Evolutionary conservation across 768 basidiomycete species (phyloP).

Genomic region (Tephrocybe sp.): DNA sequence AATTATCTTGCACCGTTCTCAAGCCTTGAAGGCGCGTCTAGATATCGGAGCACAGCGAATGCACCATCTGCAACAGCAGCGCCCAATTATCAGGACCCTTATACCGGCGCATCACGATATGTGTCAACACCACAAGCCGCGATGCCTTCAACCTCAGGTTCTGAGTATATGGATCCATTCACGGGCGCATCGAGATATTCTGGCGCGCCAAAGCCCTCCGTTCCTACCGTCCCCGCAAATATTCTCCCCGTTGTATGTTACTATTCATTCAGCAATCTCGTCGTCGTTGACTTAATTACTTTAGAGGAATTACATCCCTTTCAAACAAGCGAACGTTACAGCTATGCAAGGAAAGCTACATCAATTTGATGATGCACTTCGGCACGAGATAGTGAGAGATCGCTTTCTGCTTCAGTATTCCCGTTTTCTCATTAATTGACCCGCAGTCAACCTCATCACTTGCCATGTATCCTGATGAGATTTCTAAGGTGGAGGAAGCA

Average conservation of each 20-base stretch:
- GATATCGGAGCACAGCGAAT: constrained; percentile 50
- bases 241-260: constrained; percentile 52
- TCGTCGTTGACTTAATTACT: neutral
- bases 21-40: constrained; percentile 48
- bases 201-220: constrained; percentile 35
- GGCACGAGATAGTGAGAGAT: constrained; percentile 61
- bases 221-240: constrained; percentile 32
- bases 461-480: constrained; percentile 69
- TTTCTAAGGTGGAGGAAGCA: constrained; percentile 51
- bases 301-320: constrained; percentile 65
- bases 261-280: neutral
- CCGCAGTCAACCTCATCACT: constrained; percentile 65
- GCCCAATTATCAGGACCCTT: constrained; percentile 61
- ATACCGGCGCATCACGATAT: constrained; percentile 70
- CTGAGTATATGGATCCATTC: constrained; percentile 59
- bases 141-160: constrained; percentile 28
- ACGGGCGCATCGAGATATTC: constrained; percentile 68
- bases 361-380: constrained; percentile 70
- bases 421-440: constrained; percentile 2
- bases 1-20: constrained; percentile 7
- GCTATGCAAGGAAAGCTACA: constrained; percentile 79
- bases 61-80: constrained; percentile 26
- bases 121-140: constrained; percentile 36
- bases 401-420: neutral
- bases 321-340: constrained; percentile 77